Conservation (phyloP, 2,329 filamentous ascomycete species). For the Arthroderma uncinatum region DNA sequence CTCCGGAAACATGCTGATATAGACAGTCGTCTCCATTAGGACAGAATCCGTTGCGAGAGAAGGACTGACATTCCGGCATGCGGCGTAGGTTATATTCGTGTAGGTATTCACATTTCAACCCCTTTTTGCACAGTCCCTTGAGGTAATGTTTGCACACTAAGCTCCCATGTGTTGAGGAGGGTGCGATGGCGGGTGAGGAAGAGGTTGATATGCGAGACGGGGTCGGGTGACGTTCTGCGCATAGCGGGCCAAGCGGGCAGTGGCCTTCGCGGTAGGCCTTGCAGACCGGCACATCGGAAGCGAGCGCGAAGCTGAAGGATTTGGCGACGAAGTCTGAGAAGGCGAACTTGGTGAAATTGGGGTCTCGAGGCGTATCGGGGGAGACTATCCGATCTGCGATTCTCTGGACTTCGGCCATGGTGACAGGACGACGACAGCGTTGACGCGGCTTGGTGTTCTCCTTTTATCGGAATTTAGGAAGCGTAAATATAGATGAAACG, state of each 20-base stretch:
- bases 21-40: slow-evolving; percentile 94
- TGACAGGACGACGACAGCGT: background rate
- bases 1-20: slow-evolving; percentile 79
- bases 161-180: slow-evolving; percentile 36
- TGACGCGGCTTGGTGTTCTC: background rate
- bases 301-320: slow-evolving; percentile 74
- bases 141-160: slow-evolving; percentile 99
- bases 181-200: slow-evolving; percentile 32
- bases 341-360: slow-evolving; percentile 55
- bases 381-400: slow-evolving; percentile 28
- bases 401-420: slow-evolving; percentile 27
- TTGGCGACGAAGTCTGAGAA: slow-evolving; percentile 77
- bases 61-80: slow-evolving; percentile 98
- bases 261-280: slow-evolving; percentile 75
- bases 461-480: background rate
- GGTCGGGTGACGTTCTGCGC: slow-evolving; percentile 67
- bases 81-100: slow-evolving; percentile 97
- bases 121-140: slow-evolving; percentile 94
- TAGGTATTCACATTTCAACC: slow-evolving; percentile 89
- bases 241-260: slow-evolving; percentile 73
- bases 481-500: slow-evolving; percentile 4
- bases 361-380: slow-evolving; percentile 27
- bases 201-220: slow-evolving; percentile 36
- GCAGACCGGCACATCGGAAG: slow-evolving; percentile 68
- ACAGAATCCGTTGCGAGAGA: slow-evolving; percentile 85